Base-by-base conservation (phyloP, 169 alveolate species). In the Plasmodium vivax region DNA sequence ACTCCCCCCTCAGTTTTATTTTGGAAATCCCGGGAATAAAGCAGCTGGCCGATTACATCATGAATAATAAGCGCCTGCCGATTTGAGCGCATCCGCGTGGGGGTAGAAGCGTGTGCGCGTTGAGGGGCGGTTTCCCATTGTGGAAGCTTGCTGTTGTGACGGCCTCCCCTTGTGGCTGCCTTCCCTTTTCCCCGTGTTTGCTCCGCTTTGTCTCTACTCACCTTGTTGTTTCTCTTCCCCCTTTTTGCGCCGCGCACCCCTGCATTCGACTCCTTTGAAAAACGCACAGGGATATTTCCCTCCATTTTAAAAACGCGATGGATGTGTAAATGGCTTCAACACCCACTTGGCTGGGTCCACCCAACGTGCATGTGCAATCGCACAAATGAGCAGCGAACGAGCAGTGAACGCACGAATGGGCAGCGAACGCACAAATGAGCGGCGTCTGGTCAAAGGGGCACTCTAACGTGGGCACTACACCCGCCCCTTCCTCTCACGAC, bases 1-100 rank as follows among this genome's bases (percentile, higher is more conserved):
- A 95, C 79, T 95, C 97, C 23, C 97, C 97, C 12, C 71, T 87
- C 10, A 54, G 93, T 77, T 87, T 87, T 36, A 12, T 87, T 27
- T 36, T 87, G 68, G 87, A 87, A 7, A 56, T 87, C 19, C 93
- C 93, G 6, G 93, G 93, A 34, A 87, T 87, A 10, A 87, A 87
- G 51, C 93, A 87, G 14, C 7, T 87, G 30, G 43, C 77, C 10
- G 85, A 87, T 9, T 87, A 87, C 34, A 45, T 77, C 71, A 47
- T 54, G 68, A 75, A 87, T 56, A 75, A 77, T 27, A 77, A 87
- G 32, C 83, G 85, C n/a, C 30, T 87, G 34, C 93, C 93, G 16
- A 87, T 87, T 51, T 87, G 68, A 85, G 30, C 36, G 19, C 23
- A 30, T 38, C 38, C 3, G 43, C 71, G 19, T 23, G 27, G 27